phyloP scores from a whole-genome alignment of 148 eudicot species.

The Heliamphora exappendiculata region DNA sequence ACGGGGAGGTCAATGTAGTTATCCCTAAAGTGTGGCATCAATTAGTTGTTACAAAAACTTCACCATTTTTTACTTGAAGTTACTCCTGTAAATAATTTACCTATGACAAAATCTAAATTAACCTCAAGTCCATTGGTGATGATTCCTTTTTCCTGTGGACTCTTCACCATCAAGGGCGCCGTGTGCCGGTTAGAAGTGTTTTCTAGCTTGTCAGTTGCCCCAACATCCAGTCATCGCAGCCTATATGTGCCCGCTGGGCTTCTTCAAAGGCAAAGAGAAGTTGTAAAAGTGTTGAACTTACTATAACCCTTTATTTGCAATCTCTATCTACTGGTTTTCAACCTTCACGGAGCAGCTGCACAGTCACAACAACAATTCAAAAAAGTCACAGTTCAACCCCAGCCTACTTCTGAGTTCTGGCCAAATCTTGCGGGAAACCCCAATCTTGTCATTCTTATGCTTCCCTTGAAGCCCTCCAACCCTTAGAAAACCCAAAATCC shows the following conservation, averaged over 20 bases:
- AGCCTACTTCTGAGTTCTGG: neutral
- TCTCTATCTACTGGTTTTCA: neutral
- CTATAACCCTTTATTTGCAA: neutral
- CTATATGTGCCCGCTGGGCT: neutral
- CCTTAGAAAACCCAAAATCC: constrained; percentile 21
- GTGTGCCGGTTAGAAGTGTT: neutral
- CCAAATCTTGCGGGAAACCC: neutral
- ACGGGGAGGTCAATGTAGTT: too few relatives aligned
- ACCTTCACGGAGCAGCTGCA: neutral
- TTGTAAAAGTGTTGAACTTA: neutral
- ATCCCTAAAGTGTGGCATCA: too few relatives aligned
- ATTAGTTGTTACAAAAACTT: too few relatives aligned
- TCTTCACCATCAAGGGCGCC: too few relatives aligned
- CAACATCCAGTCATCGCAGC: neutral
- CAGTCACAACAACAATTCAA: neutral
- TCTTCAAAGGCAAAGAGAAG: neutral
- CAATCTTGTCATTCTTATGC: constrained; percentile 19
- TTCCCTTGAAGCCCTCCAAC: constrained; percentile 19
- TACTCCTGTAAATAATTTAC: too few relatives aligned
- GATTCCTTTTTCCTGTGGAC: too few relatives aligned
- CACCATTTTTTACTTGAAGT: too few relatives aligned
- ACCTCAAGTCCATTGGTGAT: too few relatives aligned
- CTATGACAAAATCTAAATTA: too few relatives aligned
- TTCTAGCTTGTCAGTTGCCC: neutral
- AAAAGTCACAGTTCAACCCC: neutral